Evolutionary conservation across 2,329 filamentous ascomycete species (phyloP).

Genomic region (Ceratocystis ficicola): DNA sequence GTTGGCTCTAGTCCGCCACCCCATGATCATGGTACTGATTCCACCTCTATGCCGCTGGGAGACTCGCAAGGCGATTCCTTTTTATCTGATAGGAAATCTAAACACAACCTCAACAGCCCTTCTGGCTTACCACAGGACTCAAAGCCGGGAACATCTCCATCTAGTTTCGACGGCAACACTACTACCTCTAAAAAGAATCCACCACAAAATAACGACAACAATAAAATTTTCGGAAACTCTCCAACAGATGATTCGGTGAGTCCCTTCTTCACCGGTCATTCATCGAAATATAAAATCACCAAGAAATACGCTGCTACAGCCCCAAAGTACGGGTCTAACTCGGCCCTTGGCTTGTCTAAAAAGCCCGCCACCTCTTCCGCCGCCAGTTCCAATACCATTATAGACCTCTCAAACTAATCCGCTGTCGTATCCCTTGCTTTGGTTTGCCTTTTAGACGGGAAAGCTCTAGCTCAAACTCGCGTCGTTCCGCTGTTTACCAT

Average conservation of each 20-base stretch:
- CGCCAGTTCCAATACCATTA: neutral
- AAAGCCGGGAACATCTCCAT: neutral
- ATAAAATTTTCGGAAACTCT: neutral
- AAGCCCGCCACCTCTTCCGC: neutral
- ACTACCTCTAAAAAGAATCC: neutral
- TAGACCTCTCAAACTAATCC: neutral
- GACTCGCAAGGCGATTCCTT: neutral
- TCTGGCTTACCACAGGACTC: neutral
- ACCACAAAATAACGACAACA: neutral
- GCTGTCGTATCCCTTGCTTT: neutral
- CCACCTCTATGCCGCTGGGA: neutral
- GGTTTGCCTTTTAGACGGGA: neutral
- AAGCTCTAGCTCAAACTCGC: neutral
- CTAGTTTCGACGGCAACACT: neutral
- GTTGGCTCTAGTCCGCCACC: neutral
- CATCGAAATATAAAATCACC: constrained; percentile 5
- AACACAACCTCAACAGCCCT: no score
- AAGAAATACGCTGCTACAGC: constrained; percentile 6
- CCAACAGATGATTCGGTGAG: neutral
- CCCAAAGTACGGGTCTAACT: neutral
- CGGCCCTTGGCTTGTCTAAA: neutral
- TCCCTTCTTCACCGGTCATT: constrained; percentile 1
- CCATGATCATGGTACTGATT: neutral
- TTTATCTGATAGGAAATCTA: neutral
- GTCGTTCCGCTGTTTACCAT: neutral